Evolutionary conservation across 805 yeast genomes (phyloP), one percentile per base, ranked within the genome.

Genomic region (Metschnikowia baotianmanensis): DNA sequence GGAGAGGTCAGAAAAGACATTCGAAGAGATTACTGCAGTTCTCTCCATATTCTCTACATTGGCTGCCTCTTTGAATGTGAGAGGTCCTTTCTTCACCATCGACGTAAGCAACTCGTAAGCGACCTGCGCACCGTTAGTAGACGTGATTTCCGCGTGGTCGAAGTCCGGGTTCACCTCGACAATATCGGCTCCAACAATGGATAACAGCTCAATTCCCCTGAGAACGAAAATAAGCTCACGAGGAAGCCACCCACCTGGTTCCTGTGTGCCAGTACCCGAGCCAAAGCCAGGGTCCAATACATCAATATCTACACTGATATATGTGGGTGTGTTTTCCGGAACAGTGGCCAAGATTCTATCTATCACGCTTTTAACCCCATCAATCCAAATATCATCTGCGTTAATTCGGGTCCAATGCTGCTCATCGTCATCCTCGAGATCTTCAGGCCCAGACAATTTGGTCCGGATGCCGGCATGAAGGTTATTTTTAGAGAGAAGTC

Each of bases 381-480:
- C 65, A 11, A 74, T 56, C 78, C 87, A 80, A 28, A 86, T 77
- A 44, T 84, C 93, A 57, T 86, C 93, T 1, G 88, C 80, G 34
- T 77, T 71, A 34, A 84, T 74, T 50, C 89, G 71, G 30, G 71
- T 69, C 67, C 83, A 86, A n/a, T 87, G 82, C 55, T 81, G 88
- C 13, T 61, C 62, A 33, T 72, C 74, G 56, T 86, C 95, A 45
- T 82, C 88, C 18, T 71, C 73, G 50, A 77, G 82, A 23, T 65
- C 77, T 37, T 64, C 77, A 11, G 62, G 59, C 10, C 89, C 90
- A 0, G 82, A 72, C 23, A 86, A 63, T 57, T 88, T 76, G 1
- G 95, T 83, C 52, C 95, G 74, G 34, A 86, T 62, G 0, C 95
- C 95, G 18, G 86, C 83, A 56, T 86, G 95, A 31, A 83, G 69